Conservation (phyloP, 306 rosid species). For the Vigna trinervia region DNA sequence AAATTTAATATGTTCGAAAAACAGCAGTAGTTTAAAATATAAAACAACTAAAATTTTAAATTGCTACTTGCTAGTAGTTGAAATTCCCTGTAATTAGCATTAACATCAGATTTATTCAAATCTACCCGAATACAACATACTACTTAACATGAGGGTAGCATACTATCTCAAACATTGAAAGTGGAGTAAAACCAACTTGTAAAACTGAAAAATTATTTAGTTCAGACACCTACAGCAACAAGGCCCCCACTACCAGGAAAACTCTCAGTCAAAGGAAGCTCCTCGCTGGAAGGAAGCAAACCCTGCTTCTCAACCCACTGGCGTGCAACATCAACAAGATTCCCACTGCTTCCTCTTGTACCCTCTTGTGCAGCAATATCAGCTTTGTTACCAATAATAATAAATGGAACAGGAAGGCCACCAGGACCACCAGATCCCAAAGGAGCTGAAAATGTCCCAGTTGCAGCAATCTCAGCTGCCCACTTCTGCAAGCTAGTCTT, state of each 20-base stretch:
- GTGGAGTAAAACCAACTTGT: constrained; percentile 20
- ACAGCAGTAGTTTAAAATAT: constrained; percentile 5
- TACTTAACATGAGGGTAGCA: constrained; percentile 1
- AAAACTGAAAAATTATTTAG: neutral
- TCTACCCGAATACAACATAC: constrained; percentile 18
- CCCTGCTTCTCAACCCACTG: constrained; percentile 99
- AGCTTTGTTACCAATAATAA: constrained; percentile 91
- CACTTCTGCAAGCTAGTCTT: constrained; percentile 93
- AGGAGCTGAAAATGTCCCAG: constrained; percentile 98
- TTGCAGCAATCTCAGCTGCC: constrained; percentile 89
- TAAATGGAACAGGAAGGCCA: constrained; percentile 95
- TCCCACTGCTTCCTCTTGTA: constrained; percentile 88
- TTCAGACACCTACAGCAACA: constrained; percentile 68
- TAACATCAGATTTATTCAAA: constrained; percentile 27
- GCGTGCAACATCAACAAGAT: constrained; percentile 97
- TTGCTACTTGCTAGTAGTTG: neutral
- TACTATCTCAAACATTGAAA: constrained; percentile 32
- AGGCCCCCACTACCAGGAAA: constrained; percentile 89
- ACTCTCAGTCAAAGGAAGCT: constrained; percentile 93
- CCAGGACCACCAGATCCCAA: constrained; percentile 92
- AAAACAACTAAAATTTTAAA: constrained; percentile 23
- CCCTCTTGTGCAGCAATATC: constrained; percentile 97
- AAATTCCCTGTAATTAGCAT: constrained; percentile 30
- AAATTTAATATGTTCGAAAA: neutral
- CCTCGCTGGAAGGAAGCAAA: constrained; percentile 94